A percentile compares a stretch with the other conserved stretches of the same genome.
These are phyloP conservation scores for Leishmania tropica DNA, from an alignment of 208 protist genomes.

Conservation along the genomic window DNA sequence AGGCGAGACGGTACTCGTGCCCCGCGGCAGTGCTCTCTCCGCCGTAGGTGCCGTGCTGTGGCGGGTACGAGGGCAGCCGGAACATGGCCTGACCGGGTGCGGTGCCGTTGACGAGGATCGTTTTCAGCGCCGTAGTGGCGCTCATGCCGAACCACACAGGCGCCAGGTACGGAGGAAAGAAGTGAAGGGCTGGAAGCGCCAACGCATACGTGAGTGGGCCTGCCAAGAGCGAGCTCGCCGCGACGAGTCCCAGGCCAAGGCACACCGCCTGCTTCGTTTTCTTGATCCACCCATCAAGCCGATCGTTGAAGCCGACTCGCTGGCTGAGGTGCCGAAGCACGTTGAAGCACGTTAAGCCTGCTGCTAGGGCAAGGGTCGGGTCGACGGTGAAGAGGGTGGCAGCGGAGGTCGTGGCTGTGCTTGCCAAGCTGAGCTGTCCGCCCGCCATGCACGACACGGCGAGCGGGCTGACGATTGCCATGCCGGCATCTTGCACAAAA, in stretches of 20 bases:
- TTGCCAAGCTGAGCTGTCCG: constrained; percentile 1
- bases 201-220: constrained; percentile 19
- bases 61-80: constrained; percentile 52
- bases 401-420: constrained; percentile 1
- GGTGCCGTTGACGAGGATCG: constrained; percentile 54
- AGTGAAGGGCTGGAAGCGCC: constrained; percentile 18
- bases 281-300: constrained; percentile 56
- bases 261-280: constrained; percentile 24
- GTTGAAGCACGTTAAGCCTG: constrained; percentile 60
- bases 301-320: constrained; percentile 70
- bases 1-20: constrained; percentile 77
- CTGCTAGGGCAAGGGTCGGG: constrained; percentile 60
- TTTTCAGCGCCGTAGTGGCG: constrained; percentile 48
- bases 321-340: constrained; percentile 51
- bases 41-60: constrained; percentile 69
- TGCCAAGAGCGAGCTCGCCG: constrained; percentile 20
- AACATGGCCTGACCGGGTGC: constrained; percentile 56
- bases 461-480: constrained; percentile 39
- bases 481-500: constrained; percentile 38
- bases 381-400: constrained; percentile 43
- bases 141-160: constrained; percentile 85
- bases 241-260: constrained; percentile 29
- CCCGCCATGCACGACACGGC: constrained; percentile 17
- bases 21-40: constrained; percentile 60
- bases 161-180: constrained; percentile 72